phyloP scores from a whole-genome alignment of 1,284 basidiomycete genomes.

The Neonothopanus nambi region DNA sequence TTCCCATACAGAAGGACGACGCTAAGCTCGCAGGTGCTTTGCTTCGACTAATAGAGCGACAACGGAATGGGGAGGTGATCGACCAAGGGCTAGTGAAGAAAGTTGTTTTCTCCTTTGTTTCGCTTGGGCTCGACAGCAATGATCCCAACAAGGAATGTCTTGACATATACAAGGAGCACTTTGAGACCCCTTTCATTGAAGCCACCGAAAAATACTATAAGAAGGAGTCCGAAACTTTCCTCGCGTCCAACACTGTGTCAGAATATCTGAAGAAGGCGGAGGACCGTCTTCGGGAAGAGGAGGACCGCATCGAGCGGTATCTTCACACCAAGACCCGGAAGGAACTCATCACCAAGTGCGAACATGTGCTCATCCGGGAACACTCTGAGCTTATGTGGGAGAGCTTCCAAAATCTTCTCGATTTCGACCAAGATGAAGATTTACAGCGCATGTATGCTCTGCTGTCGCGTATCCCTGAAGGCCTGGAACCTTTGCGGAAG shows the following conservation, averaged over 20 bases:
- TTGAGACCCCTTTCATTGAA: constrained; percentile 87
- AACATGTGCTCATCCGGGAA: constrained; percentile 88
- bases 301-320: constrained; percentile 94
- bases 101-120: constrained; percentile 96
- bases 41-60: constrained; percentile 87
- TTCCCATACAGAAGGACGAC: constrained; percentile 80
- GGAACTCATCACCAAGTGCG: constrained; percentile 87
- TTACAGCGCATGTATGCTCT: constrained; percentile 94
- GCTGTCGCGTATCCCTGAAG: constrained; percentile 86
- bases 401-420: constrained; percentile 91
- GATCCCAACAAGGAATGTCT: constrained; percentile 92
- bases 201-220: constrained; percentile 93
- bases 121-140: constrained; percentile 89
- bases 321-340: constrained; percentile 88
- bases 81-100: constrained; percentile 95
- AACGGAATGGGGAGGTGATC: constrained; percentile 93
- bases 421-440: constrained; percentile 93
- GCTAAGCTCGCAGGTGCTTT: constrained; percentile 84
- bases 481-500: constrained; percentile 89
- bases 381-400: constrained; percentile 92
- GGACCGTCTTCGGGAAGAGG: constrained; percentile 89
- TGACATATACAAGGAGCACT: constrained; percentile 94
- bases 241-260: constrained; percentile 88
- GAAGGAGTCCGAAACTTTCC: constrained; percentile 88
- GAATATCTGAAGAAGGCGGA: constrained; percentile 99